Percentiles rank a stretch among this genome's conserved stretches.
These are phyloP conservation scores for Fusarium chlamydosporum DNA, from an alignment of 2,329 filamentous ascomycete species.

Conservation along the genomic window DNA sequence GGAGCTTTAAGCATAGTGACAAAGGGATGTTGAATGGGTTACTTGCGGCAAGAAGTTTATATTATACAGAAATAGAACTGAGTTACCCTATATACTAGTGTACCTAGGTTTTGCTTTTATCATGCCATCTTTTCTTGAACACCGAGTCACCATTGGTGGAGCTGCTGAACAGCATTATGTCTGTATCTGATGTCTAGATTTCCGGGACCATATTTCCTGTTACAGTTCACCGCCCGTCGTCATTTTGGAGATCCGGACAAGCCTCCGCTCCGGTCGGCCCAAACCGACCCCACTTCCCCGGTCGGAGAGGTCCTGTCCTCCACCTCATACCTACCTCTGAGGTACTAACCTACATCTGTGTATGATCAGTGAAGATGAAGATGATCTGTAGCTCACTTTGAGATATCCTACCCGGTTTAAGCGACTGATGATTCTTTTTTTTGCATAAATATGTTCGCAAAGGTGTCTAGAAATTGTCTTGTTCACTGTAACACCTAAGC, in stretches of 20 bases:
- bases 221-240: neutral
- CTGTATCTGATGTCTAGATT: neutral
- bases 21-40: neutral
- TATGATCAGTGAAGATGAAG: neutral
- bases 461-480: no score
- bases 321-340: neutral
- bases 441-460: no score
- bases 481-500: neutral
- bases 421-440: fast-evolving
- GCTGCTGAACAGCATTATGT: neutral
- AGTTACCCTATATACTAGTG: neutral
- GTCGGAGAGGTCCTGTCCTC: neutral
- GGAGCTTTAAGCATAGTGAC: neutral
- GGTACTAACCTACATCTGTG: no score
- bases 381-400: neutral
- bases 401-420: neutral
- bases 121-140: neutral
- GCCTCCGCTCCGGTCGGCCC: neutral
- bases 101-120: neutral
- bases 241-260: neutral
- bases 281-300: neutral
- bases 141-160: neutral
- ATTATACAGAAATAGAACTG: neutral
- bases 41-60: neutral
- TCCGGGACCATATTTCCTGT: neutral